Evolutionary conservation across 257 asterid species (phyloP), one percentile per base, ranked within the genome.

Genomic region (Vinca minor): DNA sequence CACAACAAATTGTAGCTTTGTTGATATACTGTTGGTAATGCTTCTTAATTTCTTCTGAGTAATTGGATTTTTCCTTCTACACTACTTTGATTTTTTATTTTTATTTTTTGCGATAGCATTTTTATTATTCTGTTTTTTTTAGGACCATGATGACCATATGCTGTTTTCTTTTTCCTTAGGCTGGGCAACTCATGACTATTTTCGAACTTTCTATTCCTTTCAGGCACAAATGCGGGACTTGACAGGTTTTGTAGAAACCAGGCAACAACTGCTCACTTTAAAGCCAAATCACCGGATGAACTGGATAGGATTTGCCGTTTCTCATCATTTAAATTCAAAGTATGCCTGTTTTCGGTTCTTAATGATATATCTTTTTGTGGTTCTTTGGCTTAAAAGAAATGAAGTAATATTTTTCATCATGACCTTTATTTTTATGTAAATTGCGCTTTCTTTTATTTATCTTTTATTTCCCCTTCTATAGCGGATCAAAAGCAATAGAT

Each of bases 151-250:
- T n/a, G 64, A 5, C 34, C 21, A 2, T 62, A 29, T 63, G 20
- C 14, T 61, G 46, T 28, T 25, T 54, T 38, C 41, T n/a, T 31
- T 47, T 5, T 34, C 8, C 20, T 20, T 35, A 28, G 42, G 26
- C 36, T 15, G 28, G 26, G n/a, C n/a, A n/a, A n/a, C 36, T 15
- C 28, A 47, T 45, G 36, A 32, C 21, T 58, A 42, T 15, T 46
- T 23, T 23, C 60, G n/a, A 41, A 11, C 36, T 44, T 45, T 14
- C 5, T 58, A 34, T 55, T n/a, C 56, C 56, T 60, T 57, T 10
- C 66, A 93, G 98, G 97, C 98, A 56, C 98, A 93, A 80, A 93
- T 93, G 97, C 96, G 97, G 57, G 98, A 93, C 85, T 77, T 93
- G 88, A 83, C 85, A 47, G 98, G 97, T 71, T 93, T 93, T 75